Evolutionary conservation across 2,329 filamentous ascomycete genomes (phyloP), one percentile per base, ranked within the genome.

Genomic region (Hirsutella thompsonii): DNA sequence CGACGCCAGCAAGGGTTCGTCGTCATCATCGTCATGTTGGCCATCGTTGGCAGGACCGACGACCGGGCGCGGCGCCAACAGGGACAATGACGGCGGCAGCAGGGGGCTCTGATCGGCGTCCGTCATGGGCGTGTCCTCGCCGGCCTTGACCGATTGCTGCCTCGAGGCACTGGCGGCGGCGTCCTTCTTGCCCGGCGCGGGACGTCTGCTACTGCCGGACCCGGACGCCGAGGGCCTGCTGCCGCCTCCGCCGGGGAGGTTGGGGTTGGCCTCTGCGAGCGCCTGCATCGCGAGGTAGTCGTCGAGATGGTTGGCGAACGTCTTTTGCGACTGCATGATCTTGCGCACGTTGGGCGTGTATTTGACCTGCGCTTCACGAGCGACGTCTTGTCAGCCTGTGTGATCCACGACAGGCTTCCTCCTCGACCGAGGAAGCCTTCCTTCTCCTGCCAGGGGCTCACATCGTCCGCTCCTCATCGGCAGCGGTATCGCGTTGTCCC

Each of bases 291-390:
- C 84, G 50, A 83, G 72, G 57, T 82, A 86, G 57, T 92, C 85
- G 50, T 85, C 82, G 37, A 90, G 70, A 57, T 90, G 81, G 62
- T 92, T 88, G 46, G 78, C 76, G 58, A 90, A 90, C 3, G 83
- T 87, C 64, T 90, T 87, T 55, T 87, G 82, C 20, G 81, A 86
- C 49, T 81, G 77, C 42, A 92, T 67, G 46, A 92, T 87, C 61
- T 81, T 81, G 51, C 84, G 76, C 20, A 87, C 81, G 49, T 76
- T 79, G 29, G 76, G 69, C 6, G 81, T 85, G 57, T 76, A 74
- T 52, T 80, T 81, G 49, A 62, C 64, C 41, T 66, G 61, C 30
- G 58, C 64, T 30, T 19, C 9, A 28, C 18, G 3, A 13, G 23
- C 33, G n/a, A 44, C 21, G 20, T 4, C 14, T 23, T 2, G n/a